Evolutionary conservation across 345 rosid genomes (phyloP), one percentile per base, ranked within the genome.

Genomic region (Populus davidiana): DNA sequence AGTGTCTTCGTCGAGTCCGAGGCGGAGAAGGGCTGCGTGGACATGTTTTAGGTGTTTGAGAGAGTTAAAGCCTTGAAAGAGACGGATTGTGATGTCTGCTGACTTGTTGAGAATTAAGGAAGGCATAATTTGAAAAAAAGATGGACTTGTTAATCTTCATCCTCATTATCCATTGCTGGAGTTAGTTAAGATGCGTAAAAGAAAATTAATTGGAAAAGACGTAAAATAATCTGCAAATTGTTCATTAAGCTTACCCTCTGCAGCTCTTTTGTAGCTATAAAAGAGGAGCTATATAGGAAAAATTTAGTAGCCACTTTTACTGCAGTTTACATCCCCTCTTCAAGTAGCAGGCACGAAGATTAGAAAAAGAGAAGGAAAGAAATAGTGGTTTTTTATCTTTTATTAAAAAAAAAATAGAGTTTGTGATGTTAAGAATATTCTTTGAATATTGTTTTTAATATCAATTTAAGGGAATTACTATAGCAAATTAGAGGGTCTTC

Each of bases 1-100:
- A 43, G 78, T 82, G 81, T 91, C 91, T 6, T 84, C 87, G 81
- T 88, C 81, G 78, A 89, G 89, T 80, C 83, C 67, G 76, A 78
- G 79, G 67, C 83, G 84, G 79, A 89, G 83, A 74, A 91, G 88
- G 6, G 85, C 77, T 1, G 88, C 92, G 69, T 93, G 94, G 71
- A 89, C 82, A 9, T 87, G 87, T 73, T 87, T 89, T 74, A 91
- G 88, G 44, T 89, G 93, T 41, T 83, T 84, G 71, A 79, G 59
- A 76, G 86, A 78, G 76, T 80, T 75, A 70, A 83, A 67, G 36
- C 86, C 84, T 25, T 74, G 79, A 74, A 80, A 80, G 69, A 86
- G 77, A 67, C 81, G 78, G 47, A 61, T 71, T 80, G 80, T 90
- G 82, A 90, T 82, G 54, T 74, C 79, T 13, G 68, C 70, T 23